phyloP scores from a whole-genome alignment of 306 rosid genomes.

The Pyrus communis region DNA sequence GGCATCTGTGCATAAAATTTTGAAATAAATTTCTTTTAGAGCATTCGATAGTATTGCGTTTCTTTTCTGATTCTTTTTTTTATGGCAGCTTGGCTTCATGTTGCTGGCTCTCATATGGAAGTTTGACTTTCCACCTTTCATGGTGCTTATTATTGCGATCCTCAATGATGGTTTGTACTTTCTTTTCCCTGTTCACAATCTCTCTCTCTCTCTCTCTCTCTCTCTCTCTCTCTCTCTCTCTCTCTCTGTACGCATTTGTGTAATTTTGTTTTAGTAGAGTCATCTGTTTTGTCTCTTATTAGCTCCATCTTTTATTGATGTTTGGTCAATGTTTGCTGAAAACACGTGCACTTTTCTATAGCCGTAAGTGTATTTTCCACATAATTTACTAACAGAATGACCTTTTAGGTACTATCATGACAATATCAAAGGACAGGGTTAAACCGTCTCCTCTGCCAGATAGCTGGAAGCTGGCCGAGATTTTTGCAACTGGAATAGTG shows the following conservation, averaged over 20 bases:
- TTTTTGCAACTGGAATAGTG: slow-evolving; percentile 83
- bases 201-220: background rate
- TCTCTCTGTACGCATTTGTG: background rate
- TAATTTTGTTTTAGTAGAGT: background rate
- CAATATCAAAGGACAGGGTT: slow-evolving; percentile 92
- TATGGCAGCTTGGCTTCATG: slow-evolving; percentile 95
- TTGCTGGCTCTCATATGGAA: slow-evolving; percentile 89
- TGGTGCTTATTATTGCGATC: slow-evolving; percentile 96
- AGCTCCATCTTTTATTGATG: background rate
- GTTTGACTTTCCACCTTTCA: slow-evolving; percentile 96
- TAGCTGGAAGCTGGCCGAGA: slow-evolving; percentile 96
- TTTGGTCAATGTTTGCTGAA: background rate
- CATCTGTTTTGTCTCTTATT: background rate
- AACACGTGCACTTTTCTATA: background rate
- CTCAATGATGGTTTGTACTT: slow-evolving; percentile 84
- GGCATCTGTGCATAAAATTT: background rate
- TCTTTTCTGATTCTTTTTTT: slow-evolving; percentile 14
- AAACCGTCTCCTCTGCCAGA: slow-evolving; percentile 97
- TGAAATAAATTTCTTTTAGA: slow-evolving; percentile 1
- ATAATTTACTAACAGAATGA: slow-evolving; percentile 5
- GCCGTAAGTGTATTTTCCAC: background rate
- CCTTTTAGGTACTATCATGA: slow-evolving; percentile 86
- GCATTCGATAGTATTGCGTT: slow-evolving; percentile 8
- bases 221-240: background rate
- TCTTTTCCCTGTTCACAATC: slow-evolving; percentile 14